These are phyloP conservation scores for Forsythia viridissima DNA, from an alignment of 257 asterid species.

Conservation along the genomic window DNA sequence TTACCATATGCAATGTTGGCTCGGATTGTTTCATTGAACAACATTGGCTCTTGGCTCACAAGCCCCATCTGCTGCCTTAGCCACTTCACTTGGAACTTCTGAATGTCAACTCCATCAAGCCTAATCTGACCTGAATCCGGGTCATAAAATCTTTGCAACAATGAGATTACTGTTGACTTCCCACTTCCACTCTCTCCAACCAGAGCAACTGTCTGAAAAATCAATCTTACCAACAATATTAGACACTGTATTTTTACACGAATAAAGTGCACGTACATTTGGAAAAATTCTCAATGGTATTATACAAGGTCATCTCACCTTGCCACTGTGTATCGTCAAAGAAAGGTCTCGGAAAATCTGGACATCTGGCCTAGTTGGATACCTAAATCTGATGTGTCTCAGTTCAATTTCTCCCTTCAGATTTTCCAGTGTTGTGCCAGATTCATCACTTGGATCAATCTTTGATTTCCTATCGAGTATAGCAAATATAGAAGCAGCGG, in stretches of 20 bases:
- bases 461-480: constrained; percentile 57
- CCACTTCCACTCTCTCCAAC: constrained; percentile 90
- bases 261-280: neutral
- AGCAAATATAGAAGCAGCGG: constrained; percentile 54
- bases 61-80: constrained; percentile 77
- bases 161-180: constrained; percentile 64
- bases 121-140: constrained; percentile 59
- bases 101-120: constrained; percentile 59
- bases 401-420: constrained; percentile 59
- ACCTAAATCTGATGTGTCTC: constrained; percentile 51
- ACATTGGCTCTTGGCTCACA: constrained; percentile 73
- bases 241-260: neutral
- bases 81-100: constrained; percentile 58
- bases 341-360: constrained; percentile 52
- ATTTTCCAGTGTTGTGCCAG: constrained; percentile 43
- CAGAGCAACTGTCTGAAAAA: constrained; percentile 58
- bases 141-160: constrained; percentile 60
- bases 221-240: neutral
- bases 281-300: neutral
- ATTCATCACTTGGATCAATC: constrained; percentile 59
- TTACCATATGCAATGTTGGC: constrained; percentile 75
- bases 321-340: constrained; percentile 52
- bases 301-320: constrained; percentile 32
- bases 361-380: constrained; percentile 59
- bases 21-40: constrained; percentile 61